A percentile compares a stretch with the other conserved stretches of the same genome.
These are phyloP conservation scores for Xylaria arbuscula DNA, from an alignment of 2,329 filamentous ascomycete genomes.

Conservation along the genomic window DNA sequence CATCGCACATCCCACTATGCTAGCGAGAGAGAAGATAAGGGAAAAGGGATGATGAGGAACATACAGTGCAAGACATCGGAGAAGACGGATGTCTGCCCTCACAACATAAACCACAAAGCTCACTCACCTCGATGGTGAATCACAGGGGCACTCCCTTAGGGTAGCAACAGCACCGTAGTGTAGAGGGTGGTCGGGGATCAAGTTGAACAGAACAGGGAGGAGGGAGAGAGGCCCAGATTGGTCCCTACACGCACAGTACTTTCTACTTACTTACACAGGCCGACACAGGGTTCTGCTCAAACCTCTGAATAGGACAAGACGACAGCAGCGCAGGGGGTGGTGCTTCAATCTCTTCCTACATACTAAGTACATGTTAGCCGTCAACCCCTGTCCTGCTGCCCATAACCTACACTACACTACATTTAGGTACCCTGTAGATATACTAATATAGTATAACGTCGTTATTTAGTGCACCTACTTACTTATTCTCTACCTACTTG, in stretches of 20 bases:
- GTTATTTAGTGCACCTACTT: too few relatives aligned
- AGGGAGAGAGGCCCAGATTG: slow-evolving; percentile 36
- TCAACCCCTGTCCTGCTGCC: slow-evolving; percentile 19
- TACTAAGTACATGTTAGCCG: slow-evolving; percentile 29
- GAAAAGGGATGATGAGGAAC: slow-evolving; percentile 21
- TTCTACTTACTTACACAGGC: slow-evolving; percentile 18
- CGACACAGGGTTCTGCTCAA: slow-evolving; percentile 10
- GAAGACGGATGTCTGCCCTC: slow-evolving; percentile 7
- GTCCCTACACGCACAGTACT: slow-evolving; percentile 39
- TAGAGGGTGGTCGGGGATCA: slow-evolving; percentile 29
- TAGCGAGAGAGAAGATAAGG: slow-evolving; percentile 11
- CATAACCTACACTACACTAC: not conserved
- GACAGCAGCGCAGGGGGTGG: slow-evolving; percentile 16
- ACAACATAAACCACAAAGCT: slow-evolving; percentile 6
- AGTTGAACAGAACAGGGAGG: slow-evolving; percentile 36
- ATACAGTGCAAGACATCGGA: slow-evolving; percentile 26
- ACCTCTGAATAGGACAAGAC: slow-evolving; percentile 8
- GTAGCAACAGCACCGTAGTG: not conserved
- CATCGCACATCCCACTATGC: slow-evolving; percentile 25
- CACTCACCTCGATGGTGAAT: slow-evolving; percentile 7
- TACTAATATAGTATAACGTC: too few relatives aligned
- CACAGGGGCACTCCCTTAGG: slow-evolving; percentile 20
- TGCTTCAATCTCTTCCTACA: slow-evolving; percentile 31
- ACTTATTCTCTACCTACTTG: too few relatives aligned
- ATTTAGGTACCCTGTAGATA: not conserved